A percentile compares a stretch with the other conserved stretches of the same genome.
phyloP scores from a whole-genome alignment of 352 stramenopile genomes.

The Pythium volutum region DNA sequence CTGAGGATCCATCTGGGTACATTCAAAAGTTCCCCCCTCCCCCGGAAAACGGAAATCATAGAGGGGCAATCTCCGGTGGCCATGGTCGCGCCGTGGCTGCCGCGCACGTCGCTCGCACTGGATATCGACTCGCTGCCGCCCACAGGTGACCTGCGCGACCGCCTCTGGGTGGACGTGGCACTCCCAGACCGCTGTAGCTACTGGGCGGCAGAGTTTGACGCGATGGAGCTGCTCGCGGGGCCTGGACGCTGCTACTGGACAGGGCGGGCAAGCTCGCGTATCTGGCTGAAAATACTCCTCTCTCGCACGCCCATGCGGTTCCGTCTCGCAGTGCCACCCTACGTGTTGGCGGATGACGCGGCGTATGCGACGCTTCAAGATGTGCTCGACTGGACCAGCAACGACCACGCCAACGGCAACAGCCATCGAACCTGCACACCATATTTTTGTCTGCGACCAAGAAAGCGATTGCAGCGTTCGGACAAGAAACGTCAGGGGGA shows the following conservation, averaged over 20 bases:
- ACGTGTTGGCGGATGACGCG: not conserved
- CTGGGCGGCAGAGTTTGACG: not conserved
- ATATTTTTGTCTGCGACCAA: not conserved
- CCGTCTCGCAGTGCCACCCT: not conserved
- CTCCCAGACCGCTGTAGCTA: not conserved
- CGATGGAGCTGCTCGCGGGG: conserved; percentile 1
- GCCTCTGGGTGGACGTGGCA: not conserved
- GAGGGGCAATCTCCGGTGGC: not conserved
- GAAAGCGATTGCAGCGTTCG: not conserved
- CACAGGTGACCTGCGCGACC: not conserved
- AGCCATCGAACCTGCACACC: too few species aligned
- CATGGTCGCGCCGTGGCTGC: not conserved
- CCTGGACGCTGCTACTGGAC: conserved; percentile 10
- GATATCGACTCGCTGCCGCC: not conserved
- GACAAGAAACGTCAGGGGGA: too few species aligned
- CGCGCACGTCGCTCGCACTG: not conserved
- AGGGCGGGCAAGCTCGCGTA: not conserved
- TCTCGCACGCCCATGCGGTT: not conserved
- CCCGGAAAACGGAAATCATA: too few species aligned
- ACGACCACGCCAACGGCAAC: too few species aligned
- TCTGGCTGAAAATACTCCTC: not conserved
- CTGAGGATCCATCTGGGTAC: too few species aligned
- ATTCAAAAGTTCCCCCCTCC: too few species aligned
- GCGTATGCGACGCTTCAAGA: not conserved
- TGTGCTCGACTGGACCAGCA: not conserved